phyloP scores from a whole-genome alignment of 129 eudicot genomes.

The Dittrichia graveolens region DNA sequence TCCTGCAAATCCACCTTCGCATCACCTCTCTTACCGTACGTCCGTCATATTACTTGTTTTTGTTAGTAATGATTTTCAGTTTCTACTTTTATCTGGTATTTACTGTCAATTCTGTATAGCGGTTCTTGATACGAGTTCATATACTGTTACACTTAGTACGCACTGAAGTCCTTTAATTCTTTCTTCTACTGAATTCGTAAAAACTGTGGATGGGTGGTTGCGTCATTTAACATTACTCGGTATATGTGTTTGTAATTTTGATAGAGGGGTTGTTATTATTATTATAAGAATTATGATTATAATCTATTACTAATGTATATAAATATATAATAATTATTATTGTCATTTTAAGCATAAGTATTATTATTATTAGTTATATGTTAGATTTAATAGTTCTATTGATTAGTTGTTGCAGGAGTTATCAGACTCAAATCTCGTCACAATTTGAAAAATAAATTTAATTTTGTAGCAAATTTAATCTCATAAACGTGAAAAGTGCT shows the following conservation, averaged over 20 bases:
- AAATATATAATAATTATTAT: too few species aligned
- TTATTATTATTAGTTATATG: too few species aligned
- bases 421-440: background rate
- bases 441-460: background rate
- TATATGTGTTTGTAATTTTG: too few species aligned
- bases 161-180: background rate
- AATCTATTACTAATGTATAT: too few species aligned
- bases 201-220: background rate
- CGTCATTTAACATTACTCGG: background rate
- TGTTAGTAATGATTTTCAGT: background rate
- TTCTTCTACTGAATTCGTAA: too few species aligned
- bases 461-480: too few species aligned
- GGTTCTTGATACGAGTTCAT: background rate
- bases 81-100: background rate
- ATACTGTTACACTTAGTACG: too few species aligned
- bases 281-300: too few species aligned
- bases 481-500: too few species aligned
- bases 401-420: background rate
- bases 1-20: slow-evolving; percentile 32
- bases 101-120: background rate
- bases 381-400: too few species aligned
- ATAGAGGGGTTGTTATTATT: too few species aligned
- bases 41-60: background rate
- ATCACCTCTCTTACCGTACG: slow-evolving; percentile 42
- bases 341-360: too few species aligned